Evolutionary conservation across 768 basidiomycete species (phyloP).

Genomic region (Pholiota molesta): DNA sequence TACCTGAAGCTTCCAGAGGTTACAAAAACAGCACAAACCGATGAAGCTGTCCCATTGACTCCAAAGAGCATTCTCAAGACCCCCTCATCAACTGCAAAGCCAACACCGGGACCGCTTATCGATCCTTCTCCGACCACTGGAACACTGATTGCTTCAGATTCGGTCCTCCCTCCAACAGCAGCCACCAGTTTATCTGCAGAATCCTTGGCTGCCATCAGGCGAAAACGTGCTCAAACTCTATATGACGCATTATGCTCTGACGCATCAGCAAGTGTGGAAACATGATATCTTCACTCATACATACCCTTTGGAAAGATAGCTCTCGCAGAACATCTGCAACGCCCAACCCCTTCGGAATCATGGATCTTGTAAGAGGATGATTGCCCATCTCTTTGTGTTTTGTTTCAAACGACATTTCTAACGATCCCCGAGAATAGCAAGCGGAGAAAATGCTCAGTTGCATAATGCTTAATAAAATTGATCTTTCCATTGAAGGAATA

Average conservation of each 20-base stretch:
- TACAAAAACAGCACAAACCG: not conserved
- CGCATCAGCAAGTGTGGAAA: not conserved
- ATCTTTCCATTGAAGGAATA: too few relatives aligned
- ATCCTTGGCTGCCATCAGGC: slow-evolving; percentile 13
- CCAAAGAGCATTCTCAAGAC: slow-evolving; percentile 11
- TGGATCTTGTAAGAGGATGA: too few relatives aligned
- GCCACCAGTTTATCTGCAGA: not conserved
- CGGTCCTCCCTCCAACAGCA: not conserved
- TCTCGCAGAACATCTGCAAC: too few relatives aligned
- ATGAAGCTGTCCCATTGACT: not conserved
- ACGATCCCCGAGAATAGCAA: too few relatives aligned
- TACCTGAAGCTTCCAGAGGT: slow-evolving; percentile 19
- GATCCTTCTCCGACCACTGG: slow-evolving; percentile 10
- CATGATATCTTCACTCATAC: not conserved
- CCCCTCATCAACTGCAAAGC: slow-evolving; percentile 1
- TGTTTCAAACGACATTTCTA: too few relatives aligned
- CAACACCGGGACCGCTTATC: slow-evolving; percentile 24
- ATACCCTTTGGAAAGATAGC: too few relatives aligned
- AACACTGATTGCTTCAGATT: not conserved
- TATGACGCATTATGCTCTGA: slow-evolving; percentile 16
- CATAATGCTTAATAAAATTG: too few relatives aligned
- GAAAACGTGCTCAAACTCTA: slow-evolving; percentile 20
- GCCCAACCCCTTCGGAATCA: too few relatives aligned
- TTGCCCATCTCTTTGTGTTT: too few relatives aligned
- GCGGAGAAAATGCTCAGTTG: too few relatives aligned